Evolutionary conservation across 108 stramenopile genomes (phyloP).

Genomic region (Cyclotella sp.): DNA sequence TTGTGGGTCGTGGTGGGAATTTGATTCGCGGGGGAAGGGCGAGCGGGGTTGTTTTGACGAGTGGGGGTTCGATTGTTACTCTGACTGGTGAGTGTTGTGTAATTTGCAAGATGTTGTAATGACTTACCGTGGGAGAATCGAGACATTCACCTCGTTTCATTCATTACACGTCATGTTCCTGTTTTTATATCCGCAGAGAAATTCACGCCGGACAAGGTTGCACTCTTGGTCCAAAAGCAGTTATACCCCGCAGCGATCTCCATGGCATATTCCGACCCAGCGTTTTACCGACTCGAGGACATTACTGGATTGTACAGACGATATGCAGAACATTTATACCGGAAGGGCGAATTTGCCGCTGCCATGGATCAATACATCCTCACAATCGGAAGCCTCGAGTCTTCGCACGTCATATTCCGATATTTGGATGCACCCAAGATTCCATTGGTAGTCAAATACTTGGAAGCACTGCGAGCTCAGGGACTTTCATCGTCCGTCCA

Average conservation of each 20-base stretch:
- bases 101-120: not conserved
- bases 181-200: constrained; percentile 59
- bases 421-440: constrained; percentile 94
- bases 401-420: constrained; percentile 93
- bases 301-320: constrained; percentile 83
- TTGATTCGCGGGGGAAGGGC: constrained; percentile 67
- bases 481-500: constrained; percentile 77
- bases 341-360: constrained; percentile 88
- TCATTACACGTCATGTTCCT: not conserved
- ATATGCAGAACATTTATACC: constrained; percentile 95
- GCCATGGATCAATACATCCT: constrained; percentile 94
- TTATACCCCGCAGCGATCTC: constrained; percentile 92
- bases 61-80: constrained; percentile 84
- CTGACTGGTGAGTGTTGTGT: constrained; percentile 48
- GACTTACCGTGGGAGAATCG: not conserved
- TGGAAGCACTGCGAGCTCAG: constrained; percentile 75
- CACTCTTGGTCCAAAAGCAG: constrained; percentile 86
- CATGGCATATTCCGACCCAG: constrained; percentile 87
- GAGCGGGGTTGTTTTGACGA: constrained; percentile 77
- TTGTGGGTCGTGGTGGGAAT: constrained; percentile 41
- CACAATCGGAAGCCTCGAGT: constrained; percentile 94
- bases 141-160: not conserved
- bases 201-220: constrained; percentile 87
- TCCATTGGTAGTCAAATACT: constrained; percentile 83
- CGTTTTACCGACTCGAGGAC: constrained; percentile 65